Base-by-base conservation (phyloP, 257 asterid species). In the Schizonepeta tenuifolia region DNA sequence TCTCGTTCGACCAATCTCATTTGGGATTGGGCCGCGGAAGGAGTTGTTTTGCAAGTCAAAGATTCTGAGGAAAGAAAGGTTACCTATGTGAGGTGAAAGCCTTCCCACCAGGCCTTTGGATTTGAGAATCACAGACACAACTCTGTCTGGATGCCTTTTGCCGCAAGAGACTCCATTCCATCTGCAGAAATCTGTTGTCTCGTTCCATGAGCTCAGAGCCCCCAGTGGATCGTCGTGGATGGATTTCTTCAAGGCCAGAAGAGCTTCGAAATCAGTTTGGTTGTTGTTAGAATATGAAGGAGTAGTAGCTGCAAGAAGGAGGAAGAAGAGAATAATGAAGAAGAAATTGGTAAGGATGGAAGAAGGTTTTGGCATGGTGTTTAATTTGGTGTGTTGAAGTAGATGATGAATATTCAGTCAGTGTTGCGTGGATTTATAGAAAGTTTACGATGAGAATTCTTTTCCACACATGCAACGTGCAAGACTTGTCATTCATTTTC, bases 1-100 rank as follows among this genome's bases (percentile, higher is more conserved):
- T 4, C 12, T 12, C 12, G 43, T 1, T 6, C 18, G 56, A 2
- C 70, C 55, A 0, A 64, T 64, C 53, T 64, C 70, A 1, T 22
- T 3, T 0, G 55, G 70, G 53, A 64, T 64, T 6, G 14, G 55
- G 70, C 70, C 56, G 40, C 3, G 13, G 21, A 64, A 21, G 38
- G 40, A 6, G 41, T 64, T 64, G 56, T 64, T 64, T 64, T 64
- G 21, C 38, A 64, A 26, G 70, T 11, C 2, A 13, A 64, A 6
- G 40, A 1, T 2, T 40, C 43, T 43, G 57, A 65, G 71, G n/a
- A 65, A 44, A 26, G 71, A 65, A 10, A 65, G 71, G 24, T 65
- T 65, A 15, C 58, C 71, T 65, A 65, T 22, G 22, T 65, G 71
- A 24, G 58, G 57, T 1, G 71, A 15, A 10, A 65, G 43, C 3